phyloP scores from a whole-genome alignment of 163 green algal species.

The Chlamydomonas reinhardtii region DNA sequence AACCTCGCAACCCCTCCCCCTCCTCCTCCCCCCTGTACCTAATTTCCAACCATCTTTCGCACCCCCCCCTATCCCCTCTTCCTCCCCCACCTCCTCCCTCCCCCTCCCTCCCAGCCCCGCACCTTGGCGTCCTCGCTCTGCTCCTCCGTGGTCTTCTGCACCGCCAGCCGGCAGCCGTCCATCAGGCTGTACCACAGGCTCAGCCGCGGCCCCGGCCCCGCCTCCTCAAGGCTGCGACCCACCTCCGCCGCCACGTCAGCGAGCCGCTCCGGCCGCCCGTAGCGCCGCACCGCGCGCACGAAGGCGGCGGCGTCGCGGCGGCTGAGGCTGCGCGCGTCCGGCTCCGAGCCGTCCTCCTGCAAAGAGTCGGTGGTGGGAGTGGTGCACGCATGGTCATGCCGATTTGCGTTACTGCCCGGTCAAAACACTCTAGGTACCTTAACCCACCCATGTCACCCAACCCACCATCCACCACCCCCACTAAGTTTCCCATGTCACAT shows the following conservation, averaged over 20 bases:
- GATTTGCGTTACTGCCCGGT: no score
- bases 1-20: no score
- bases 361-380: neutral
- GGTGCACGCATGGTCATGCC: neutral
- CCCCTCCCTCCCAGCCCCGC: neutral
- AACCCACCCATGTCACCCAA: no score
- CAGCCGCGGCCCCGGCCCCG: conserved; percentile 43
- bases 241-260: conserved; percentile 75
- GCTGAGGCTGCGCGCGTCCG: conserved; percentile 53
- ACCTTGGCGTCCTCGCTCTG: conserved; percentile 60
- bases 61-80: neutral
- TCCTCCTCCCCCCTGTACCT: no score
- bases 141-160: conserved; percentile 52
- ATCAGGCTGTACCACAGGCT: conserved; percentile 71
- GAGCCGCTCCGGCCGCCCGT: conserved; percentile 65
- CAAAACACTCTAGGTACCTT: no score
- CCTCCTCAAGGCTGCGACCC: conserved; percentile 64
- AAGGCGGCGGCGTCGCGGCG: conserved; percentile 77
- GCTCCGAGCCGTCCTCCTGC: conserved; percentile 21
- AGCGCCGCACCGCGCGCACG: conserved; percentile 71
- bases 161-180: conserved; percentile 67
- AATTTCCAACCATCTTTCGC: no score
- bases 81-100: no score
- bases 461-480: no score
- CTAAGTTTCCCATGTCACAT: no score